These are phyloP conservation scores for Xylariaceae sp. DNA, from an alignment of 2,329 filamentous ascomycete species.

Conservation along the genomic window DNA sequence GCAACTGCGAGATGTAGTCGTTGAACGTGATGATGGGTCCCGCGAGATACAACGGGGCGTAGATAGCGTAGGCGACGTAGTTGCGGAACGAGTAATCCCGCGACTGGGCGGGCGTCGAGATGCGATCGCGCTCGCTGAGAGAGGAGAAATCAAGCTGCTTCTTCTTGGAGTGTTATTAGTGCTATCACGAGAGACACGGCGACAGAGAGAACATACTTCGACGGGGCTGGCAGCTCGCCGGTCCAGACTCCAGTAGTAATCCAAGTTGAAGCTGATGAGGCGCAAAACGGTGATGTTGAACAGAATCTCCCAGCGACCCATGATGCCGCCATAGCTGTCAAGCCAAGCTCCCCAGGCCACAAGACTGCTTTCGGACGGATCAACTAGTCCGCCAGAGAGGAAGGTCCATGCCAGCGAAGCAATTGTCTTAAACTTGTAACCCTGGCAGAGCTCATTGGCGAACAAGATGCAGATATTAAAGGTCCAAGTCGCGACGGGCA, in stretches of 20 bases:
- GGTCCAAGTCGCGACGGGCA: constrained; percentile 76
- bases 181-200: neutral
- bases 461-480: constrained; percentile 87
- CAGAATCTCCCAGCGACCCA: constrained; percentile 89
- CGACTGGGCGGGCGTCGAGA: constrained; percentile 66
- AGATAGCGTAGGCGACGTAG: constrained; percentile 84
- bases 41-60: constrained; percentile 86
- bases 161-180: constrained; percentile 78
- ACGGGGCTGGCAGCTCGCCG: constrained; percentile 59
- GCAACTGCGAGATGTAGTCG: constrained; percentile 86
- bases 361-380: constrained; percentile 40
- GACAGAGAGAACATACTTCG: constrained; percentile 61
- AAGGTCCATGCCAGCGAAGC: constrained; percentile 45
- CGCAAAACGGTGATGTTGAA: constrained; percentile 95
- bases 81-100: constrained; percentile 75
- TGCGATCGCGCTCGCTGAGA: constrained; percentile 82
- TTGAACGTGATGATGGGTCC: constrained; percentile 97
- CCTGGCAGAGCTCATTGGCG: constrained; percentile 76
- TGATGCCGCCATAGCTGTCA: constrained; percentile 76
- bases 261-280: constrained; percentile 92
- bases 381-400: constrained; percentile 30
- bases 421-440: constrained; percentile 67
- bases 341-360: constrained; percentile 64
- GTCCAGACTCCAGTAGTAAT: constrained; percentile 88
- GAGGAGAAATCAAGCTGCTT: constrained; percentile 86